These are phyloP conservation scores for Rhododendron mucronatum DNA, from an alignment of 148 eudicot species.

Conservation along the genomic window DNA sequence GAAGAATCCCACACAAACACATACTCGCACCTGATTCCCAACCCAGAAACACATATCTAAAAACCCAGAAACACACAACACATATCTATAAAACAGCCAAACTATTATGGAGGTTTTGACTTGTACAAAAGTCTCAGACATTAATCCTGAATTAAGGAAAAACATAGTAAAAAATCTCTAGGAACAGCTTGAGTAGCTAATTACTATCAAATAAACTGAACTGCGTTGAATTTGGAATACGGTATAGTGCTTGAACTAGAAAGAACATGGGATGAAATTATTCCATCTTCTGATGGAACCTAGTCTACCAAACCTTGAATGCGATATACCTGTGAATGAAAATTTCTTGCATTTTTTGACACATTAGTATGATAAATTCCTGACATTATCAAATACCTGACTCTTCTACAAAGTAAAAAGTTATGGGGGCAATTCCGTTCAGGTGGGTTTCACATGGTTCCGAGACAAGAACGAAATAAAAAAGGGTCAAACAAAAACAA, in stretches of 20 bases:
- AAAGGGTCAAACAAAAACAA: not conserved
- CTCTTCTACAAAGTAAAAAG: not conserved
- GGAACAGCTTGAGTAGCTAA: not conserved
- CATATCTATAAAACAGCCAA: not conserved
- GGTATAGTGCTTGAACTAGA: not conserved
- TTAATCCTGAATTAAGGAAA: not conserved
- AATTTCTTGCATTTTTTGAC: not conserved
- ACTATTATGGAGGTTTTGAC: not conserved
- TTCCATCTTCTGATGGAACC: not conserved
- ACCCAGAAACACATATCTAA: not conserved
- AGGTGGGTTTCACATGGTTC: not conserved
- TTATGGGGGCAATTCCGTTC: not conserved
- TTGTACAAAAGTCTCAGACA: not conserved
- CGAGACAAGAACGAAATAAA: not conserved
- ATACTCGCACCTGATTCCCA: not conserved
- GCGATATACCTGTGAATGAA: not conserved
- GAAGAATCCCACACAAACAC: not conserved
- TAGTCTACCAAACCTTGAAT: not conserved
- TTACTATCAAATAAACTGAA: not conserved
- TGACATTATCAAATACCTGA: not conserved
- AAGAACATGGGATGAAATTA: not conserved
- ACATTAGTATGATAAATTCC: not conserved
- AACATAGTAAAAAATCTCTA: not conserved
- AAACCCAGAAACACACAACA: not conserved
- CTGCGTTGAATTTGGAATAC: not conserved